These are phyloP conservation scores for Monosporozyma yasuniensis DNA, from an alignment of 805 yeast genomes.

Conservation along the genomic window DNA sequence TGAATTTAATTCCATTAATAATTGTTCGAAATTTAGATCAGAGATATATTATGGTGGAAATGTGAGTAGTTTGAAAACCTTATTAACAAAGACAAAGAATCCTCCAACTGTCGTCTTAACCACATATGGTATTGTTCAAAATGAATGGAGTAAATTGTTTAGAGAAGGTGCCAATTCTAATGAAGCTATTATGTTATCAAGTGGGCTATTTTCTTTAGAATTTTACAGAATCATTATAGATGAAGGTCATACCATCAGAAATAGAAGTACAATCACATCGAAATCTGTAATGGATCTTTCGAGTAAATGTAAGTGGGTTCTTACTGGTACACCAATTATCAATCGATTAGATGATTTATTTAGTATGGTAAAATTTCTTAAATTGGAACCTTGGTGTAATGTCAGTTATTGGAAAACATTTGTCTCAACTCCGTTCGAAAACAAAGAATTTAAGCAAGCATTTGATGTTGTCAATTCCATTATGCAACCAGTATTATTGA, in stretches of 20 bases:
- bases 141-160: constrained; percentile 52
- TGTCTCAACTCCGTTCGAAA: constrained; percentile 75
- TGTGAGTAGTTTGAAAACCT: constrained; percentile 40
- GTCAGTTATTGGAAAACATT: constrained; percentile 82
- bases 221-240: constrained; percentile 74
- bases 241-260: constrained; percentile 86
- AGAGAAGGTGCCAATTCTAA: constrained; percentile 12
- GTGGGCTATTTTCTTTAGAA: constrained; percentile 61
- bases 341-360: constrained; percentile 81
- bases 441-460: constrained; percentile 59
- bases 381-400: constrained; percentile 85
- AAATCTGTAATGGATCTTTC: constrained; percentile 62
- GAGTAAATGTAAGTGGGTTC: constrained; percentile 66
- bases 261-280: constrained; percentile 68
- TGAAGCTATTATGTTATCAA: constrained; percentile 18
- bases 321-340: constrained; percentile 91
- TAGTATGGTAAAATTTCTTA: constrained; percentile 63
- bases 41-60: constrained; percentile 71
- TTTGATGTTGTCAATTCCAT: constrained; percentile 78
- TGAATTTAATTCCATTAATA: constrained; percentile 58
- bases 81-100: constrained; percentile 34
- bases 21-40: constrained; percentile 36
- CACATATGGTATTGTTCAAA: constrained; percentile 78
- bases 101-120: constrained; percentile 71
- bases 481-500: constrained; percentile 68